Percentiles rank a stretch among this genome's conserved stretches.
Conservation (phyloP, 306 rosid genomes). For the Medicago ruthenica region DNA sequence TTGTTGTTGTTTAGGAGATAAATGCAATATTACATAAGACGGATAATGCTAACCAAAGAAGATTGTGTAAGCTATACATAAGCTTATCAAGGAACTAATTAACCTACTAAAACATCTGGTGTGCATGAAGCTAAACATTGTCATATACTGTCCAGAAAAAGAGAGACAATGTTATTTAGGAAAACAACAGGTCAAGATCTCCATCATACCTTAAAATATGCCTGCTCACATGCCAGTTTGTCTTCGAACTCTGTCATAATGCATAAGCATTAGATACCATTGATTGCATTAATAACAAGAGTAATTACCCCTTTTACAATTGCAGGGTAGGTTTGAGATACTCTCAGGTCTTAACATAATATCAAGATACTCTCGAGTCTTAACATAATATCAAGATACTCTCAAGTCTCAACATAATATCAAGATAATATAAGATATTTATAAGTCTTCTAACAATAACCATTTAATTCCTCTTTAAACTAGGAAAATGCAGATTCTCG, state of each 20-base stretch:
- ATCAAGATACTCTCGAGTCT: neutral
- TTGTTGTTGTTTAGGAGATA: conserved; percentile 1
- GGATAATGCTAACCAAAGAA: conserved; percentile 16
- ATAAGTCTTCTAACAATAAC: neutral
- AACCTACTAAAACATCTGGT: conserved; percentile 22
- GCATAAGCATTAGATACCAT: conserved; percentile 42
- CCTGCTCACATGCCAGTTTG: conserved; percentile 76
- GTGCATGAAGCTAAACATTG: conserved; percentile 22
- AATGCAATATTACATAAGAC: conserved; percentile 23
- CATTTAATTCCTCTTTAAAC: neutral
- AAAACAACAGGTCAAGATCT: conserved; percentile 23
- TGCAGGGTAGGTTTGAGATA: conserved; percentile 7
- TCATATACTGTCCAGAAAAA: conserved; percentile 2
- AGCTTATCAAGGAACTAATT: conserved; percentile 18
- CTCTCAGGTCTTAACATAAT: neutral
- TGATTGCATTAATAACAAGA: conserved; percentile 29
- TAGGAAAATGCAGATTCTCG: neutral
- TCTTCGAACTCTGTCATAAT: conserved; percentile 78
- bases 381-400: neutral
- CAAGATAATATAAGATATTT: neutral
- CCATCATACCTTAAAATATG: conserved; percentile 86
- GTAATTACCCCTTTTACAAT: conserved; percentile 26
- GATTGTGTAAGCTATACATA: conserved; percentile 24
- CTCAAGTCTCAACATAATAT: neutral
- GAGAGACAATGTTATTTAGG: neutral